Conservation (phyloP, 108 stramenopile genomes). For the Schizochytrium sp. region DNA sequence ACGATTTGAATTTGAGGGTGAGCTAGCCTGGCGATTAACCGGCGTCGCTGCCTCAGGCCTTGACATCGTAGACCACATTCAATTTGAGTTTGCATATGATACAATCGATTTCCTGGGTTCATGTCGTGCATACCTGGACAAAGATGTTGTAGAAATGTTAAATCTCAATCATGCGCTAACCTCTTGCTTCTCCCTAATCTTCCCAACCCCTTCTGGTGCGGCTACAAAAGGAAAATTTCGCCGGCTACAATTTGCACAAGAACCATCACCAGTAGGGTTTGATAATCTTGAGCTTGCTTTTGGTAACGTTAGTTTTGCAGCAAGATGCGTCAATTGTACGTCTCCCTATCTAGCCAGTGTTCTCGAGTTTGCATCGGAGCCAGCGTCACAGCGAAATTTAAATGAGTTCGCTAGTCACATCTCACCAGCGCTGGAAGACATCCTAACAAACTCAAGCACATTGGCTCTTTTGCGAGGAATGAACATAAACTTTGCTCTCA, state of each 20-base stretch:
- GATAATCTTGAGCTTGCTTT: no score
- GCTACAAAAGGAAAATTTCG: no score
- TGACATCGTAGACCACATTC: neutral
- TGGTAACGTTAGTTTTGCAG: no score
- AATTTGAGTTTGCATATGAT: neutral
- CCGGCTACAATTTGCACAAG: no score
- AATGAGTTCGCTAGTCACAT: neutral
- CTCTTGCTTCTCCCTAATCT: no score
- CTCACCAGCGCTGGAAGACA: neutral
- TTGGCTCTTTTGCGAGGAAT: neutral
- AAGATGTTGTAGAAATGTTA: no score
- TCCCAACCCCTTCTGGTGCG: no score
- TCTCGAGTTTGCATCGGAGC: neutral
- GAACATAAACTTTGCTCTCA: slow-evolving; percentile 27
- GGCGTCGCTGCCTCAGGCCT: neutral
- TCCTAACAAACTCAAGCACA: neutral
- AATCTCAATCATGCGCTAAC: no score
- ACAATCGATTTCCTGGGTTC: neutral
- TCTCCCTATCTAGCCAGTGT: no score
- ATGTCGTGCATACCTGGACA: no score
- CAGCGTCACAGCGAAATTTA: neutral
- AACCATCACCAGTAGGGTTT: no score
- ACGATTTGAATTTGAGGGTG: neutral
- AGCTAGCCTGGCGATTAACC: neutral
- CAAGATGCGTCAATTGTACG: no score